Base-by-base conservation (phyloP, 2,329 filamentous ascomycete genomes). In the Albifimbria verrucaria region DNA sequence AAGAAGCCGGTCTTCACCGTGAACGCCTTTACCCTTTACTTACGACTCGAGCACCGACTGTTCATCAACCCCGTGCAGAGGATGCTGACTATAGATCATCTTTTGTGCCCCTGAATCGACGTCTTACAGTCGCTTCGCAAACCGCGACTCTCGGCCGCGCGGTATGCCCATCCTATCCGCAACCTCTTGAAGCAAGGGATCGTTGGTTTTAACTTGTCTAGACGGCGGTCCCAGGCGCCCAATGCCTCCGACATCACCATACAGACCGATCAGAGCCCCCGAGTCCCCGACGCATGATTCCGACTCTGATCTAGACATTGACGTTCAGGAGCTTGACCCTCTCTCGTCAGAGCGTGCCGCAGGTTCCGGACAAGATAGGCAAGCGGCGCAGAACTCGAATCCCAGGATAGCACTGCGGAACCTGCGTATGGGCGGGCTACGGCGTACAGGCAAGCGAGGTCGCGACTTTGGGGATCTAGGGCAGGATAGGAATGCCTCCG, bases 311-410 rank as follows among this genome's bases (percentile, higher is more conserved):
- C 82, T 94, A 64, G 88, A 92, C 63, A 80, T 94, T 62, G 87
- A 91, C 65, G 80, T 91, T 61, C 81, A 90, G 65, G 90, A 93
- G 76, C 85, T 94, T 60, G 89, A 92, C 66, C 88, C 89, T 66
- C 66, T 72, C 54, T 72, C 73, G n/a, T 65, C 66, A 59, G 63
- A 67, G 61, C 64, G 69, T 60, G 56, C 66, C 54, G 62, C 67
- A 48, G 65, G 64, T 47, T 56, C 65, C 43, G 60, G 57, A 47
- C 65, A 65, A 57, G 67, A 67, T 45, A 61, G 52, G 42, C 52
- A 58, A 32, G 57, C 62, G 20, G 46, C 59, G 25, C 74, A 79
- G 59, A 72, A 76, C 54, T 73, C 78, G 73, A 62, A 79, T 62
- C 73, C 80, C 28, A 72, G 78, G 47, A 92, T 92, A 73, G 88